A percentile compares a stretch with the other conserved stretches of the same genome.
phyloP scores from a whole-genome alignment of 1,284 basidiomycete species.

The Apiotrichum siamense region DNA sequence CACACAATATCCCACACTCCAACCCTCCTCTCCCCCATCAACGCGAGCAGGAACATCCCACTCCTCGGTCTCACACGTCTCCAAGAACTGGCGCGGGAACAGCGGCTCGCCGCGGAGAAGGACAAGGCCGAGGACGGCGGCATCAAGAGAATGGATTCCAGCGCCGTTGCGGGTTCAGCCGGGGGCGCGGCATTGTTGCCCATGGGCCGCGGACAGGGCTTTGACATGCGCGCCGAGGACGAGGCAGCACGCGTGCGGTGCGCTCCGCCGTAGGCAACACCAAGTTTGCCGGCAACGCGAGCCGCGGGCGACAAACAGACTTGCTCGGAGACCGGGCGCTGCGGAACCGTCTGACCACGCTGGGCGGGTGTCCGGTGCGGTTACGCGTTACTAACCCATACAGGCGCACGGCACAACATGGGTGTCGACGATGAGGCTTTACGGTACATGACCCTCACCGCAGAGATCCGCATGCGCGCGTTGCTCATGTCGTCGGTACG shows the following conservation, averaged over 20 bases:
- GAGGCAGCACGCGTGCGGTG: constrained; percentile 30
- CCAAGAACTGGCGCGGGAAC: no score
- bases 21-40: no score
- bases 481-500: constrained; percentile 29
- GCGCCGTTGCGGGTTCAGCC: no score
- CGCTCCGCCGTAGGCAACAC: constrained; percentile 15
- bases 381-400: not conserved
- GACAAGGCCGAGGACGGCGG: not conserved
- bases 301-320: constrained; percentile 30
- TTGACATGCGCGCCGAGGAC: constrained; percentile 37
- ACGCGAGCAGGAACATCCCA: no score
- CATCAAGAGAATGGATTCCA: constrained; percentile 7
- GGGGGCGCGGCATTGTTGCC: not conserved
- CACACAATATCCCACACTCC: no score
- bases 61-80: no score
- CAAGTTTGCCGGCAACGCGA: constrained; percentile 18
- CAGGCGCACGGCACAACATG: constrained; percentile 30
- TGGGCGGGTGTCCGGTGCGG: constrained; percentile 19
- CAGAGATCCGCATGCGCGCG: constrained; percentile 34
- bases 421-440: constrained; percentile 36
- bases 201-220: constrained; percentile 18
- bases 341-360: constrained; percentile 16
- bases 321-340: constrained; percentile 30
- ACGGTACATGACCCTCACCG: constrained; percentile 35
- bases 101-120: not conserved